Evolutionary conservation across 805 yeast species (phyloP), one percentile per base, ranked within the genome.

Genomic region (Candida nanaspora): DNA sequence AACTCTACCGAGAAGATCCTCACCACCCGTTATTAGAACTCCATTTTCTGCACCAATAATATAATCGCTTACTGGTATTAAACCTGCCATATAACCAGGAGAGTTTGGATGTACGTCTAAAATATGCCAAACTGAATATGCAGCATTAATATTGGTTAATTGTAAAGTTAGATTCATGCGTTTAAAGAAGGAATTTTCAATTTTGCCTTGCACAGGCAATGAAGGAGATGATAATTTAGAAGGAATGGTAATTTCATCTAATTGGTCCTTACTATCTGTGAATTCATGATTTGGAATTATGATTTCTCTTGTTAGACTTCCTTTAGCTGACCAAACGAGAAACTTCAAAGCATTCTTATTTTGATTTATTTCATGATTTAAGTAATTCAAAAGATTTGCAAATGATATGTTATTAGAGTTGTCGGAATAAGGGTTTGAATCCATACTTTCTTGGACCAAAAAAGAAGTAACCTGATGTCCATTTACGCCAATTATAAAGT

Each of bases 21-120:
- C 96, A 11, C 96, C 96, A 9, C 96, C 97, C 1, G 83, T 78
- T 2, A 86, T 80, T 42, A 91, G 66, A 31, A 86, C 64, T 0
- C 97, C 97, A 47, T 86, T 93, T 42, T 83, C 84, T 14, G 89
- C 82, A 6, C 94, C 96, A 38, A 91, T 78, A 37, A 91, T 80
- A 57, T 86, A 91, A 58, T 91, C 98, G 2, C 87, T 74, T 51
- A 84, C 85, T 0, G 96, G 88, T 28, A 86, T 69, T 32, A 91
- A 71, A 14, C 93, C 95, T 0, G 96, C 86, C 38, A 64, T 64
- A 48, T 82, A 82, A 0, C 96, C 96, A 0, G 97, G 96, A 0
- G 88, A 76, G 42, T 75, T 74, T 11, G 78, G 78, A 42, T 81
- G 80, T 11, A 91, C 80, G 43, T 74, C 75, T 41, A 91, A 62